Evolutionary conservation across 805 yeast genomes (phyloP).

Genomic region (Lipomyces yamanashiensis): DNA sequence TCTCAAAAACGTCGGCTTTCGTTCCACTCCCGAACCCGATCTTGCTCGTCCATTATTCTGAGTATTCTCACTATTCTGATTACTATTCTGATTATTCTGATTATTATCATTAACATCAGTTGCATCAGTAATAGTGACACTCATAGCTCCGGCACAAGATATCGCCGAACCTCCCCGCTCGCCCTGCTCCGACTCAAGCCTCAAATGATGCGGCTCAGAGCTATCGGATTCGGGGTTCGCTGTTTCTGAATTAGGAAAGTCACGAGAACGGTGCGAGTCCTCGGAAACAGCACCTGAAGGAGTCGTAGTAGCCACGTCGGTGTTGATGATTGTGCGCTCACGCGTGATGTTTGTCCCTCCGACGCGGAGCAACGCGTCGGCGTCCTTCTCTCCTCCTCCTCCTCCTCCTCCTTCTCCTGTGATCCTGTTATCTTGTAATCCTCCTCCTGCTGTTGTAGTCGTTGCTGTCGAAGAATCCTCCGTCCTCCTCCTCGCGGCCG

Average conservation of each 20-base stretch:
- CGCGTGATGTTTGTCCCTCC: conserved; percentile 15
- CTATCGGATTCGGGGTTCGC: conserved; percentile 1
- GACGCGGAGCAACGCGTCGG: not conserved
- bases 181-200: conserved; percentile 8
- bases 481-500: conserved; percentile 4
- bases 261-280: too few relatives aligned
- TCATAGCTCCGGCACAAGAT: conserved; percentile 2
- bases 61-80: too few relatives aligned
- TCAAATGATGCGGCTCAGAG: conserved; percentile 1
- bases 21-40: too few relatives aligned
- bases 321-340: conserved; percentile 28
- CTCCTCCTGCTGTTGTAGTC: too few relatives aligned
- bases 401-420: not conserved
- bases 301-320: not conserved
- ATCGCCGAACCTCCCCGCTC: conserved; percentile 13
- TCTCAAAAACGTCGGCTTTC: conserved; percentile 3
- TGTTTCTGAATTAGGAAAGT: too few relatives aligned
- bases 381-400: not conserved
- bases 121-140: too few relatives aligned
- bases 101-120: too few relatives aligned
- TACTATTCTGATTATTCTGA: too few relatives aligned
- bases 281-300: too few relatives aligned
- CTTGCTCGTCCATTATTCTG: too few relatives aligned
- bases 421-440: too few relatives aligned
- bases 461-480: too few relatives aligned